Percentiles rank a stretch among this genome's conserved stretches.
Conservation (phyloP, 129 eudicot genomes). For the Flaveria sonorensis region DNA sequence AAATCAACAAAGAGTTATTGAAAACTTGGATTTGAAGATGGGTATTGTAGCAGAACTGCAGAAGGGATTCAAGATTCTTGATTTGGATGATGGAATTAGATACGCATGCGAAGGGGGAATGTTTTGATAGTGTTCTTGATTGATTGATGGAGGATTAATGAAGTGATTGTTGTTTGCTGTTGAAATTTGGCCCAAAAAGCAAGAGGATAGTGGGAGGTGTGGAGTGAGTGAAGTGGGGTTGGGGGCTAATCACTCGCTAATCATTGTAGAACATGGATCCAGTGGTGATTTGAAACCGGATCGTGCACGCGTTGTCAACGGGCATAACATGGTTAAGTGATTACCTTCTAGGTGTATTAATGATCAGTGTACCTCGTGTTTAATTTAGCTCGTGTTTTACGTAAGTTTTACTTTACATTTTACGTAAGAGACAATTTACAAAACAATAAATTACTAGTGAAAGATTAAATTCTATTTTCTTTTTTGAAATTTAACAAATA, state of each 20-base stretch:
- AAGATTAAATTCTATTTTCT: too few species aligned
- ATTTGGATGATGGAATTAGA: background rate
- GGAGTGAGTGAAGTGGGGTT: slow-evolving; percentile 7
- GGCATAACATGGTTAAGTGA: background rate
- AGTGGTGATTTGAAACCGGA: background rate
- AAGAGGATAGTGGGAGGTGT: slow-evolving; percentile 4
- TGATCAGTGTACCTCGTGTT: too few species aligned
- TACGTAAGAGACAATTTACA: too few species aligned
- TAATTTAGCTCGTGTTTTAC: too few species aligned
- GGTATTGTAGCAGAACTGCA: too few species aligned
- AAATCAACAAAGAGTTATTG: background rate
- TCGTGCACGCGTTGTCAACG: background rate
- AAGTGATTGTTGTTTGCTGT: too few species aligned
- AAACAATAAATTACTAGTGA: too few species aligned
- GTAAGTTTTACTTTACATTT: too few species aligned
- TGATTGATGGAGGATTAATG: background rate
- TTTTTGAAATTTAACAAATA: too few species aligned
- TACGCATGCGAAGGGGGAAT: slow-evolving; percentile 14
- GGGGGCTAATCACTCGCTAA: slow-evolving; percentile 7
- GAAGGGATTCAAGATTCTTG: slow-evolving; percentile 13
- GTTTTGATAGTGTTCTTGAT: background rate
- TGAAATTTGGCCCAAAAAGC: background rate
- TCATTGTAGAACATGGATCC: slow-evolving; percentile 5
- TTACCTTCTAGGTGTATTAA: too few species aligned
- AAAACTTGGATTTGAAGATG: too few species aligned